Evolutionary conservation across 495 filamentous ascomycete genomes (phyloP).

Genomic region (Clavariopsis aquatica): DNA sequence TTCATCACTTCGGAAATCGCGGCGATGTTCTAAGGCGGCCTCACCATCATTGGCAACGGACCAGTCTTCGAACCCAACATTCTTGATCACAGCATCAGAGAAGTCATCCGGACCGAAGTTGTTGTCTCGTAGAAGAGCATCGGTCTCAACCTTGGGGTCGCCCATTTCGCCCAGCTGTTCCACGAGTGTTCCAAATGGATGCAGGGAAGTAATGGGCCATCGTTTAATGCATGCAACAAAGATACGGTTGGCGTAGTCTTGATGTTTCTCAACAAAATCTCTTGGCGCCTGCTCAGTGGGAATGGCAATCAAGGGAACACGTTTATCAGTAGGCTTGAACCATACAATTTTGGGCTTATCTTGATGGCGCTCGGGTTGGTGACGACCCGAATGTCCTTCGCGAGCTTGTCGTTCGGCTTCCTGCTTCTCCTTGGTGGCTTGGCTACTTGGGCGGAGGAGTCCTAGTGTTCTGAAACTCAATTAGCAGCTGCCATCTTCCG

Average conservation of each 20-base stretch:
- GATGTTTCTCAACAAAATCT: slow-evolving; percentile 98
- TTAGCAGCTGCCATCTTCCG: slow-evolving; percentile 7
- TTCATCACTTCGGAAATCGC: slow-evolving; percentile 86
- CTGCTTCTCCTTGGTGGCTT: slow-evolving; percentile 99
- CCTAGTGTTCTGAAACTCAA: slow-evolving; percentile 65
- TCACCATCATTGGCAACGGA: slow-evolving; percentile 79
- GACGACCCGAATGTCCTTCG: slow-evolving; percentile 75
- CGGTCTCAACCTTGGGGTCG: slow-evolving; percentile 93
- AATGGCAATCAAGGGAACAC: slow-evolving; percentile 95
- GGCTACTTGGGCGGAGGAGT: slow-evolving; percentile 90
- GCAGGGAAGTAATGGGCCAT: slow-evolving; percentile 99
- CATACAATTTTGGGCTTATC: slow-evolving; percentile 99
- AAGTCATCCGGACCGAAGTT: slow-evolving; percentile 98
- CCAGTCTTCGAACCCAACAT: slow-evolving; percentile 90
- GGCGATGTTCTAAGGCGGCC: slow-evolving; percentile 69
- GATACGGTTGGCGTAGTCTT: slow-evolving; percentile 94
- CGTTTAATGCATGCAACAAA: slow-evolving; percentile 99
- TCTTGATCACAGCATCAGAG: slow-evolving; percentile 91
- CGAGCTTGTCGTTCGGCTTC: slow-evolving; percentile 92
- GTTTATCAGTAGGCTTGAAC: slow-evolving; percentile 99
- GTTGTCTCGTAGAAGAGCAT: slow-evolving; percentile 94
- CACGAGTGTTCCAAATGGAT: slow-evolving; percentile 96
- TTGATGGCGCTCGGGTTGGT: slow-evolving; percentile 79
- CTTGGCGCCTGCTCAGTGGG: slow-evolving; percentile 96
- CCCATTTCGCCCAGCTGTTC: slow-evolving; percentile 98